phyloP scores from a whole-genome alignment of 805 yeast genomes.

The Jamesozyma piceae region DNA sequence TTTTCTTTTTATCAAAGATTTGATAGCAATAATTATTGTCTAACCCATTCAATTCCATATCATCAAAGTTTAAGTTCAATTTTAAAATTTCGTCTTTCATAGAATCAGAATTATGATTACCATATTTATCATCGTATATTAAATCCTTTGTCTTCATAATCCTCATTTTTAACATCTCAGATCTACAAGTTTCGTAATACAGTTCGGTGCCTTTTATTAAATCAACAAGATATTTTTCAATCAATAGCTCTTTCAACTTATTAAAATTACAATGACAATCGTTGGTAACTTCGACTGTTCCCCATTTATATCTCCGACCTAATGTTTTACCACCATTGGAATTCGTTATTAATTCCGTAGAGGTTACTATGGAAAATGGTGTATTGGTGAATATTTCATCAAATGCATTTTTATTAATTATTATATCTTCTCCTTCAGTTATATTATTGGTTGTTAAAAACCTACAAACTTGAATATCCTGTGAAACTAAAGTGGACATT shows the following conservation, averaged over 20 bases:
- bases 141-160: slow-evolving; percentile 23
- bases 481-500: slow-evolving; percentile 40
- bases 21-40: slow-evolving; percentile 35
- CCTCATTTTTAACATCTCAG: slow-evolving; percentile 45
- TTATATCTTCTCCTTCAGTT: slow-evolving; percentile 7
- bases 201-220: slow-evolving; percentile 62
- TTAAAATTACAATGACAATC: slow-evolving; percentile 67
- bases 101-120: background rate
- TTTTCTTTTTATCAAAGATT: slow-evolving; percentile 28
- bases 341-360: slow-evolving; percentile 41
- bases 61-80: slow-evolving; percentile 17
- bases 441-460: slow-evolving; percentile 32
- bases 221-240: slow-evolving; percentile 68
- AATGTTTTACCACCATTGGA: slow-evolving; percentile 43
- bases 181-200: slow-evolving; percentile 53
- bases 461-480: slow-evolving; percentile 53
- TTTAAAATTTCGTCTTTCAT: background rate
- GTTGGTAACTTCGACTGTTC: slow-evolving; percentile 75
- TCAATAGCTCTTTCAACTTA: slow-evolving; percentile 51
- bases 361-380: slow-evolving; percentile 69
- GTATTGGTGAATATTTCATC: slow-evolving; percentile 34
- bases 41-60: slow-evolving; percentile 23
- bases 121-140: background rate
- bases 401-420: slow-evolving; percentile 24
- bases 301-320: slow-evolving; percentile 81